These are phyloP conservation scores for Maudiozyma saulgeensis DNA, from an alignment of 805 yeast genomes.

Conservation along the genomic window DNA sequence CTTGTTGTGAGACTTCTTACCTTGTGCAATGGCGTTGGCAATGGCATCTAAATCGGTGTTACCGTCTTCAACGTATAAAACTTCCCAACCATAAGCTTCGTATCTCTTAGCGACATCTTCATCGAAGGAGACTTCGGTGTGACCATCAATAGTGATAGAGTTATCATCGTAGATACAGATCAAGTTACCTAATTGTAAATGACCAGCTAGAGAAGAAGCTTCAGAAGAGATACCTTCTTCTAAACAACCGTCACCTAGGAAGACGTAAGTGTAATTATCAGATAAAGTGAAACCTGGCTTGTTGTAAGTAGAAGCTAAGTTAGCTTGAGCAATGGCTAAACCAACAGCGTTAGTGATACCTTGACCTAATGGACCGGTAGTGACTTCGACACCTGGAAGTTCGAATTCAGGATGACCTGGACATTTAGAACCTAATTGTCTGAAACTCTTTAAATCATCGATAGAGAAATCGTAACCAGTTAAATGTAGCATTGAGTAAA, in stretches of 20 bases:
- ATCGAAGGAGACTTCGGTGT: conserved; percentile 80
- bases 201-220: conserved; percentile 93
- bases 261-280: conserved; percentile 65
- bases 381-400: conserved; percentile 88
- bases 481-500: conserved; percentile 77
- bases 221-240: conserved; percentile 97
- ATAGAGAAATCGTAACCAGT: conserved; percentile 67
- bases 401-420: conserved; percentile 98
- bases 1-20: conserved; percentile 45
- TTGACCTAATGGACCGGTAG: conserved; percentile 98
- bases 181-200: conserved; percentile 83
- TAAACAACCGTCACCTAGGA: conserved; percentile 96
- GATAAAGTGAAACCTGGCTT: conserved; percentile 62
- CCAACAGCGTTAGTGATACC: conserved; percentile 96
- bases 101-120: conserved; percentile 83
- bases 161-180: conserved; percentile 95
- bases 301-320: conserved; percentile 87
- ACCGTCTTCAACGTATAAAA: conserved; percentile 67
- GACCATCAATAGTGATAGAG: conserved; percentile 94
- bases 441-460: conserved; percentile 83
- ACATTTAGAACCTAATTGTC: conserved; percentile 83
- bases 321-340: conserved; percentile 87
- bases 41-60: conserved; percentile 60
- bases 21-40: conserved; percentile 53
- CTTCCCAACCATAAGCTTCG: conserved; percentile 93